Conservation (phyloP, 2,329 filamentous ascomycete species). For the Penicillium sp. region DNA sequence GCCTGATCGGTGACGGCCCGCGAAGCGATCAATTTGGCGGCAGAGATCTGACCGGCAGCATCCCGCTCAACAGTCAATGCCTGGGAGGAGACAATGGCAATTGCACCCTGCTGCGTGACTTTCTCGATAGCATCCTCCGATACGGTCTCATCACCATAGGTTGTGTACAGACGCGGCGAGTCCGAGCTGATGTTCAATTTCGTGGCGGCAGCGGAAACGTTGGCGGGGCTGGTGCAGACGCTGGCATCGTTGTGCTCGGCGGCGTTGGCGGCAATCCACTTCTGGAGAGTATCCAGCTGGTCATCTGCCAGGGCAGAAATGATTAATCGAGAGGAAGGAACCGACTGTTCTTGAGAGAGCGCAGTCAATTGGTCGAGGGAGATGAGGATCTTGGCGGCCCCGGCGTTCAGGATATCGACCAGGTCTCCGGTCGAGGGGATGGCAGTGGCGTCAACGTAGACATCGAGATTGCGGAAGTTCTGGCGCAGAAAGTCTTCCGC, state of each 20-base stretch:
- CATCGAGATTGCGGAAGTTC: conserved; percentile 60
- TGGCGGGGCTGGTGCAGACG: conserved; percentile 37
- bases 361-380: conserved; percentile 67
- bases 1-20: conserved; percentile 79
- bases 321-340: conserved; percentile 61
- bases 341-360: conserved; percentile 56
- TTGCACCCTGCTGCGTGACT: conserved; percentile 55
- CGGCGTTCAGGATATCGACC: conserved; percentile 79
- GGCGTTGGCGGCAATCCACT: conserved; percentile 42
- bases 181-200: conserved; percentile 43
- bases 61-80: conserved; percentile 70
- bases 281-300: conserved; percentile 44
- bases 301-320: conserved; percentile 52
- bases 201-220: conserved; percentile 45
- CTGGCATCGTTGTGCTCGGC: conserved; percentile 42
- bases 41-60: conserved; percentile 63
- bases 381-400: conserved; percentile 84
- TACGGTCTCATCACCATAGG: conserved; percentile 39
- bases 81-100: conserved; percentile 75
- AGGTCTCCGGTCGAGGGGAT: conserved; percentile 74
- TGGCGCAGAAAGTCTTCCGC: conserved; percentile 59
- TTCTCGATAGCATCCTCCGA: conserved; percentile 55
- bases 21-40: conserved; percentile 71
- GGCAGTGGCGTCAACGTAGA: conserved; percentile 76
- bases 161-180: conserved; percentile 46